Evolutionary conservation across 306 rosid genomes (phyloP).

Genomic region (Cajanus cajan): DNA sequence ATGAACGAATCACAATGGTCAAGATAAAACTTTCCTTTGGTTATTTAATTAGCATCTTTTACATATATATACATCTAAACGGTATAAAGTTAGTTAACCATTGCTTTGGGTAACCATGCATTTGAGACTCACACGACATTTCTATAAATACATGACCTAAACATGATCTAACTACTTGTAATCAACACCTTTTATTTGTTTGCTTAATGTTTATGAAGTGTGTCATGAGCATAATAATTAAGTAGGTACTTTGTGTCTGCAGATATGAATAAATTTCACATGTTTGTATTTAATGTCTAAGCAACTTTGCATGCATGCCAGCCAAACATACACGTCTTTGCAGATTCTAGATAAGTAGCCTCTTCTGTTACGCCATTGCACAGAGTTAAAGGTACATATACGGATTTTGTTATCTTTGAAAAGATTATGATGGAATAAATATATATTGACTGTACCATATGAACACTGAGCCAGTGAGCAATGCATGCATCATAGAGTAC

Average conservation of each 20-base stretch:
- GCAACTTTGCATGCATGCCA: constrained; percentile 44
- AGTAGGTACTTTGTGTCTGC: constrained; percentile 36
- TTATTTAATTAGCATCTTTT: neutral
- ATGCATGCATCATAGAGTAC: neutral
- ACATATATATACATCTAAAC: no score
- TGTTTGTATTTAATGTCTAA: constrained; percentile 43
- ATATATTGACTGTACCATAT: neutral
- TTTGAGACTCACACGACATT: neutral
- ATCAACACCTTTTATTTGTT: neutral
- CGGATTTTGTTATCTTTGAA: neutral
- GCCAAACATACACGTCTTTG: constrained; percentile 29
- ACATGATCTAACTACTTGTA: neutral
- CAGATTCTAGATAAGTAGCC: constrained; percentile 15
- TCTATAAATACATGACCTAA: neutral
- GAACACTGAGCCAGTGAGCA: neutral
- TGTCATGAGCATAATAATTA: constrained; percentile 19
- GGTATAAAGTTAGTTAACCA: no score
- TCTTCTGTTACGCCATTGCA: neutral
- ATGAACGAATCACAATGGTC: constrained; percentile 15
- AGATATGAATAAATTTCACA: constrained; percentile 41
- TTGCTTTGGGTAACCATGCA: neutral
- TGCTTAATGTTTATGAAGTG: neutral
- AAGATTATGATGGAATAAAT: neutral
- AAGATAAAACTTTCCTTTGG: neutral
- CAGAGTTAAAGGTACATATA: constrained; percentile 2